phyloP scores from a whole-genome alignment of 495 filamentous ascomycete genomes.

The Penicillium waksmanii region DNA sequence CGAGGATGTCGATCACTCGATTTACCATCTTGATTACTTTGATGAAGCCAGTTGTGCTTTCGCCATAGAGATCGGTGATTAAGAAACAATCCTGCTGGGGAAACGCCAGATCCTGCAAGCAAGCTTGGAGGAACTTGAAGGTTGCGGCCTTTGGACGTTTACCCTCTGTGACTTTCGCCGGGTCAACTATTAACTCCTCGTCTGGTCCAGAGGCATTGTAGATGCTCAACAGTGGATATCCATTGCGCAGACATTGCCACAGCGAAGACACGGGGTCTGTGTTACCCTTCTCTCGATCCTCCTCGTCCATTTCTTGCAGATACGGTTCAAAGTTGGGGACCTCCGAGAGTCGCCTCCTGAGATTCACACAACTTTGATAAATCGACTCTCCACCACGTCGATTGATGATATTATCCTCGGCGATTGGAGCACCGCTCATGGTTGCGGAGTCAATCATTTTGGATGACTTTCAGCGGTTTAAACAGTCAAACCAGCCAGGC shows the following conservation, averaged over 20 bases:
- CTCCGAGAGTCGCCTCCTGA: slow-evolving; percentile 76
- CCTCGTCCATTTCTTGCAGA: slow-evolving; percentile 63
- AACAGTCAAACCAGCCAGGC: slow-evolving; percentile 37
- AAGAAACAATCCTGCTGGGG: slow-evolving; percentile 84
- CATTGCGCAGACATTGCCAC: slow-evolving; percentile 85
- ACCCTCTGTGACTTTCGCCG: slow-evolving; percentile 56
- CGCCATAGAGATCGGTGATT: slow-evolving; percentile 86
- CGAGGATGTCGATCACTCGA: slow-evolving; percentile 83
- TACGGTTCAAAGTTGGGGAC: slow-evolving; percentile 82
- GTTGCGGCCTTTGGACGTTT: slow-evolving; percentile 72
- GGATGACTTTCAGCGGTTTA: slow-evolving; percentile 27
- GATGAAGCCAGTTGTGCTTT: slow-evolving; percentile 95
- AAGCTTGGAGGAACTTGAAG: slow-evolving; percentile 73
- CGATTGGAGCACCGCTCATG: slow-evolving; percentile 61
- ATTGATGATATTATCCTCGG: slow-evolving; percentile 92
- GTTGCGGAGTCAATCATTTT: slow-evolving; percentile 44
- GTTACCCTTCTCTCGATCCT: slow-evolving; percentile 59
- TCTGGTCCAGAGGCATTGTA: slow-evolving; percentile 81
- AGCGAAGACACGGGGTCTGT: slow-evolving; percentile 87
- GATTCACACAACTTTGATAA: slow-evolving; percentile 89
- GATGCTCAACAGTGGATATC: slow-evolving; percentile 82
- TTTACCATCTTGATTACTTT: slow-evolving; percentile 91
- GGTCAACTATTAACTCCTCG: slow-evolving; percentile 66
- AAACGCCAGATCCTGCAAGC: slow-evolving; percentile 71
- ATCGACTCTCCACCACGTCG: slow-evolving; percentile 88